Percentiles rank a stretch among this genome's conserved stretches.
These are phyloP conservation scores for Fusarium sp. DNA, from an alignment of 2,329 filamentous ascomycete species.

Conservation along the genomic window DNA sequence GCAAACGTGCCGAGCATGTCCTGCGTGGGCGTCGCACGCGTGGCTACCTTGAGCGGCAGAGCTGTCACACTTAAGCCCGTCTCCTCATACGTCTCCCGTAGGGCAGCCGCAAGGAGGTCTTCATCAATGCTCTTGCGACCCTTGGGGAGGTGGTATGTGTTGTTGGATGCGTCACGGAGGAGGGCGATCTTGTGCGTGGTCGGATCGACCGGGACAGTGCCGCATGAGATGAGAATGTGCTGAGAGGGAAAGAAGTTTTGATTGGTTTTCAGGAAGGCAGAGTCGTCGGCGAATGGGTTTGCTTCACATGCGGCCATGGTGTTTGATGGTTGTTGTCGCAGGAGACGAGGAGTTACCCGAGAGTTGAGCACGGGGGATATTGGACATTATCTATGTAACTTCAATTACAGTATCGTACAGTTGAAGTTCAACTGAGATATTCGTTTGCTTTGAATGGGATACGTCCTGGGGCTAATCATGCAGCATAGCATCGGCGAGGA, in stretches of 20 bases:
- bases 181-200: conserved; percentile 53
- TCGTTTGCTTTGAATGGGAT: not conserved
- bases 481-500: not conserved
- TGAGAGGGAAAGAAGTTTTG: conserved; percentile 54
- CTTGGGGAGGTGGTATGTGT: not conserved
- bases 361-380: not conserved
- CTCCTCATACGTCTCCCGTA: conserved; percentile 51
- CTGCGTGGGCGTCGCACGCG: conserved; percentile 54
- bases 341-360: not conserved
- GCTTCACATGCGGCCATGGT: not conserved
- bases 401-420: not conserved
- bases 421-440: not conserved
- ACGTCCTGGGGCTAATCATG: not conserved
- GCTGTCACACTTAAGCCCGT: conserved; percentile 56
- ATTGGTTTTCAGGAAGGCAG: not conserved
- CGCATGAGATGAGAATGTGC: conserved; percentile 59
- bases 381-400: not conserved
- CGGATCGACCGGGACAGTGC: conserved; percentile 59
- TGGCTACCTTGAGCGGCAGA: conserved; percentile 55
- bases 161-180: conserved; percentile 53
- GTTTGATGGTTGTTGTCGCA: not conserved
- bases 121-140: not conserved
- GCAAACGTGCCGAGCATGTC: not conserved
- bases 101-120: not conserved
- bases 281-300: not conserved